Evolutionary conservation across 805 yeast genomes (phyloP), one percentile per base, ranked within the genome.

Genomic region (Metschnikowia borealis): DNA sequence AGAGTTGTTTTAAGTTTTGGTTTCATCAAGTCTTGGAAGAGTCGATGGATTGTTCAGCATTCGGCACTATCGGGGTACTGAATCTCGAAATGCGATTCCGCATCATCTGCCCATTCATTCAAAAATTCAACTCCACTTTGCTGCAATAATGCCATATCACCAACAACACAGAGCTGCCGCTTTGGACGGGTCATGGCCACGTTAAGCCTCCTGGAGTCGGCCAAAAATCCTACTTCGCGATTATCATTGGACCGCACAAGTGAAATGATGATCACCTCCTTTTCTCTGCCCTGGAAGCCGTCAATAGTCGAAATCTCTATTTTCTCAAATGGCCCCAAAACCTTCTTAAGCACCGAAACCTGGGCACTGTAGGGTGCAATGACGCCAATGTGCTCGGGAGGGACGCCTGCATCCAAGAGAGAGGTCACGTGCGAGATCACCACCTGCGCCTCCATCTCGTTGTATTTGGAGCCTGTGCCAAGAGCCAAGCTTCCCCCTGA

Each of bases 251-350:
- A 85, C 55, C 99, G 74, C 2, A 92, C 97, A 48, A 92, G 66
- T 1, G 94, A 78, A 11, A 94, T 69, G 1, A 92, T 76, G 6
- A 92, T 89, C 0, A 83, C 85, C 59, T 91, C 95, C 65, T 92
- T 94, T 62, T 92, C 99, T 54, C 97, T 74, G 1, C 99, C 99
- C 70, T 92, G 99, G 61, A 92, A 94, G 1, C 97, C 97, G 69
- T 92, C 99, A 4, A 92, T 92, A 0, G 97, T 89, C 4, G 96
- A 82, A 0, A 91, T 80, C 62, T 92, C 98, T 5, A 92, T 70
- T 2, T 54, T 62, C 0, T 78, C 74, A 8, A 34, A 45, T n/a
- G 49, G 50, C 1, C 51, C 54, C 44, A 68, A 70, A 17, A 54
- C 46, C 3, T 63, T 64, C 54, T 82, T 82, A 31, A 92, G 57